These are phyloP conservation scores for Ogataea hybrid DNA, from an alignment of 1,139 yeast genomes.

Conservation along the genomic window DNA sequence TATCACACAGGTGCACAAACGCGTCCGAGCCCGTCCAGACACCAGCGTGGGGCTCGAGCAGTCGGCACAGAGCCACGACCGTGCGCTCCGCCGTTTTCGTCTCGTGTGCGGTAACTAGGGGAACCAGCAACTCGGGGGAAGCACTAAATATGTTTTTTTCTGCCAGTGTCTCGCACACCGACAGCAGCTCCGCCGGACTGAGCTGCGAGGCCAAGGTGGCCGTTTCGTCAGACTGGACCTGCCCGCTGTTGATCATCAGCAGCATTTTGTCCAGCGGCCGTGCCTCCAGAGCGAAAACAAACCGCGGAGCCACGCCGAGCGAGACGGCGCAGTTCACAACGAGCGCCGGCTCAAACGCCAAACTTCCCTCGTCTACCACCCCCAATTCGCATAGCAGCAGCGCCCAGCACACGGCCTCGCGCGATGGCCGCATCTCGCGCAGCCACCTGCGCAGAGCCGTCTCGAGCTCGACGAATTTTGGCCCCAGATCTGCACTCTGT, in stretches of 20 bases:
- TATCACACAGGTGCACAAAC: conserved; percentile 35
- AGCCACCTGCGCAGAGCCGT: not conserved
- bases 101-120: conserved; percentile 9
- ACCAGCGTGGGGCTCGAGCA: conserved; percentile 27
- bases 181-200: not conserved
- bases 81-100: conserved; percentile 33
- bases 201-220: not conserved
- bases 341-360: not conserved
- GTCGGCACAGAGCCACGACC: conserved; percentile 31
- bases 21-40: conserved; percentile 8
- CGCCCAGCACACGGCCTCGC: conserved; percentile 1
- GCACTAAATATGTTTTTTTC: not conserved
- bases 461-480: not conserved
- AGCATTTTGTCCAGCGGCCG: not conserved
- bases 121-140: not conserved
- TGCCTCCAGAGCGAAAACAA: not conserved
- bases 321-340: not conserved
- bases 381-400: not conserved
- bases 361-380: not conserved
- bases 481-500: not conserved
- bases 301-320: not conserved
- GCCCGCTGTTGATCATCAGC: not conserved
- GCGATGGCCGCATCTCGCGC: not conserved
- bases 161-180: not conserved
- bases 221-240: not conserved